phyloP scores from a whole-genome alignment of 169 alveolate species.

The Cryptosporidium bovis region DNA sequence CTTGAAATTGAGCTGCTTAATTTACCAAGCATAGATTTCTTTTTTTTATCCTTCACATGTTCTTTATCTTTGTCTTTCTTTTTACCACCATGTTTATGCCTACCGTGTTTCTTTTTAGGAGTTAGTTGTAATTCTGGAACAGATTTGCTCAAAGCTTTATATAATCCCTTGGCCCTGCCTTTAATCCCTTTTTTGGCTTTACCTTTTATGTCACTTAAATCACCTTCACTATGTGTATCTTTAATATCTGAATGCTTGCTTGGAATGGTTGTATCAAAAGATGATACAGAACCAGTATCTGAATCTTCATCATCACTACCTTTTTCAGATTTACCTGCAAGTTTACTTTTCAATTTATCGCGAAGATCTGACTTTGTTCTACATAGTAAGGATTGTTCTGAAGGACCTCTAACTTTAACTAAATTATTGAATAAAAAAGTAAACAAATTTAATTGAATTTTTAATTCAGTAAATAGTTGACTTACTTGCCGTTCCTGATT shows the following conservation, averaged over 20 bases:
- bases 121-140: too few species aligned
- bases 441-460: background rate
- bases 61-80: background rate
- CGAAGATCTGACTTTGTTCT: background rate
- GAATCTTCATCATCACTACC: background rate
- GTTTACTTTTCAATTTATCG: too few species aligned
- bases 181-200: background rate
- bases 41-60: background rate
- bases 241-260: background rate
- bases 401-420: conserved; percentile 22
- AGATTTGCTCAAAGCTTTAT: background rate
- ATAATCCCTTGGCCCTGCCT: background rate
- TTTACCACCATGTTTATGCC: background rate
- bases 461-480: background rate
- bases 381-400: background rate
- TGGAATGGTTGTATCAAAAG: background rate
- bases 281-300: background rate
- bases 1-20: too few species aligned
- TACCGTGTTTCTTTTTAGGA: background rate
- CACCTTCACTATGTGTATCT: background rate
- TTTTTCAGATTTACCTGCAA: background rate
- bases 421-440: background rate
- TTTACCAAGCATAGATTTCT: background rate
- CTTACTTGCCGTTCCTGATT: conserved; percentile 8
- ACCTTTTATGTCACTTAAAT: background rate